Base-by-base conservation (phyloP, 805 yeast species). In the Tetrapisispora arboricola region DNA sequence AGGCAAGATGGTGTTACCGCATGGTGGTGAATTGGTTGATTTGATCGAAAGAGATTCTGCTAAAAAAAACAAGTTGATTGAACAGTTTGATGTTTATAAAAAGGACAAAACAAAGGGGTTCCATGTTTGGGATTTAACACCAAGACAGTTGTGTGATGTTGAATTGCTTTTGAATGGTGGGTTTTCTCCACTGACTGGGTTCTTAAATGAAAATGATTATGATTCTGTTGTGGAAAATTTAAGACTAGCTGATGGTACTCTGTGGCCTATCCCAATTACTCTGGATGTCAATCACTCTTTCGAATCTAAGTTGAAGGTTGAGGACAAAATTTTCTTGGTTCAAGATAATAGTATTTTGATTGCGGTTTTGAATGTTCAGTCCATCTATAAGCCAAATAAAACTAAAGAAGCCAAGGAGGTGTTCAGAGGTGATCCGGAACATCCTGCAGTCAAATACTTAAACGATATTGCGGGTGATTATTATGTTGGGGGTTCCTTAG, bases 351-450 rank as follows among this genome's bases (percentile, higher is more conserved):
- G 79, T 51, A 65, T 73, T 40, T 76, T 85, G 1, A 69, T 88
- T 53, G 96, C 96, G 21, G 76, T 88, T 50, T 66, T 88, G 57
- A 81, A 94, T 10, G 69, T 88, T 19, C 77, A 72, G 44, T 92
- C 87, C 48, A 74, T 84, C 26, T 88, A 82, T 70, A 70, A 70
- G 53, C 96, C 95, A 50, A 72, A 88, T 64, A 90, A 90, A 70
- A 56, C 66, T 42, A 59, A 60, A 16, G 97, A 88, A 68, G 96
- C 96, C 40, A 64, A 75, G 50, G 73, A 80, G 58, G 96, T 87
- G 22, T 90, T 86, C 67, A 78, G 96, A 61, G 97, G 96, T 47
- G 96, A 90, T 62, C 88, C 94, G 34, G 96, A 90, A 63, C 97
- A 88, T 65, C 96, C 96, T 17, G 96, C 96, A 11, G 71, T 84